phyloP scores from a whole-genome alignment of 805 yeast species.

The Hanseniaspora hatyaiensis region DNA sequence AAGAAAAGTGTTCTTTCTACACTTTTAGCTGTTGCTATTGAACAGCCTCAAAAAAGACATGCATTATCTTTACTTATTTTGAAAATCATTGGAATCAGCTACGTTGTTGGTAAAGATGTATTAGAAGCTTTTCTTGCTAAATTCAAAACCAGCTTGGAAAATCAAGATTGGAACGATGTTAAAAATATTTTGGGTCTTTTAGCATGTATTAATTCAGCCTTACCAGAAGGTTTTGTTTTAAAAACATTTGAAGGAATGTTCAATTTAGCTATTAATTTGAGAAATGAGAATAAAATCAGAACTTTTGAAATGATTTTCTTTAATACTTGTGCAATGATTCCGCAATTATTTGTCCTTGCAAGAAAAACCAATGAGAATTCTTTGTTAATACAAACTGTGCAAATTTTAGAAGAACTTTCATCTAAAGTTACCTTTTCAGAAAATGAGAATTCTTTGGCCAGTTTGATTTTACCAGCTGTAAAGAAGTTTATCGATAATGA shows the following conservation, averaged over 20 bases:
- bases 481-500: conserved; percentile 30
- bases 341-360: conserved; percentile 46
- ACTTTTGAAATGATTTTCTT: conserved; percentile 62
- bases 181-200: conserved; percentile 63
- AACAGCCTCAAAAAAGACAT: conserved; percentile 84
- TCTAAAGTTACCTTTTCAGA: conserved; percentile 18
- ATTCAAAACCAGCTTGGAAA: conserved; percentile 33
- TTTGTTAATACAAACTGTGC: background rate
- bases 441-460: conserved; percentile 12
- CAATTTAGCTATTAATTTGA: conserved; percentile 45
- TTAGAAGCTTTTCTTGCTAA: conserved; percentile 57
- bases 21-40: conserved; percentile 56
- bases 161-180: conserved; percentile 46
- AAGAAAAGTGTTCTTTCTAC: conserved; percentile 50
- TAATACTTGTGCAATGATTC: conserved; percentile 50
- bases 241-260: conserved; percentile 45
- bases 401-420: conserved; percentile 12
- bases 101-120: conserved; percentile 55
- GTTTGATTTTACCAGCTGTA: conserved; percentile 42
- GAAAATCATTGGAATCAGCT: conserved; percentile 51
- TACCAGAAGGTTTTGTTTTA: conserved; percentile 40
- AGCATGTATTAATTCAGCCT: conserved; percentile 51
- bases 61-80: conserved; percentile 58
- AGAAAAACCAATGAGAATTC: conserved; percentile 21
- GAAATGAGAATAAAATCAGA: conserved; percentile 27